Evolutionary conservation across 2,329 filamentous ascomycete species (phyloP), one percentile per base, ranked within the genome.

Genomic region (Calonectria naviculata): DNA sequence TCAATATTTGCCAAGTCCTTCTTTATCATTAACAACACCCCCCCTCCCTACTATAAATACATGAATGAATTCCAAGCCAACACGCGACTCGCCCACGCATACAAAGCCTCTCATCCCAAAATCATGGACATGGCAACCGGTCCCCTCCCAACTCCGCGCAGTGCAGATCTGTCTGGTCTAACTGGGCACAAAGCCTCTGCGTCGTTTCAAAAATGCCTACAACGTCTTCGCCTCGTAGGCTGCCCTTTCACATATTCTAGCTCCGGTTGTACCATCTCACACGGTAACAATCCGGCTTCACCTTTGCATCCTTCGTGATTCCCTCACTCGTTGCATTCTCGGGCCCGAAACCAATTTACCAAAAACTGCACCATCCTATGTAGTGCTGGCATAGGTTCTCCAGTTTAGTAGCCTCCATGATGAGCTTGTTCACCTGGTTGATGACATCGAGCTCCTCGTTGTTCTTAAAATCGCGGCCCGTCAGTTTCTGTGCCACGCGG

Each of bases 321-420:
- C n/a, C 42, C 42, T 12, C 5, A 13, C 42, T 44, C 38, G 56
- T 28, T 26, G 8, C 26, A 44, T 10, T 44, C 28, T n/a, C 24
- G 28, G 24, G 29, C 44, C 31, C 15, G 10, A n/a, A 44, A 21
- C 58, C 41, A 26, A 34, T 69, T 81, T 84, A 98, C 96, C 96
- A 98, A 89, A 98, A 98, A 84, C 94, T 97, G 85, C 96, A 98
- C 96, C 96, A 98, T 74, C 97, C 97, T 78, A 98, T 98, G 83
- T 98, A 99, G 86, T 98, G 97, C 87, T 98, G 97, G 82, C 97
- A 99, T 72, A 99, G 87, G 82, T 98, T 98, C 89, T 98, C 97
- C 78, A 98, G 87, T 80, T 97, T 98, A 8, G 97, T 99, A 26
- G 97, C 97, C 86, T 99, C 96, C 72, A 93, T 93, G 78, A 99